phyloP scores from a whole-genome alignment of 2,329 filamentous ascomycete genomes.

The Ophiostoma sp. region DNA sequence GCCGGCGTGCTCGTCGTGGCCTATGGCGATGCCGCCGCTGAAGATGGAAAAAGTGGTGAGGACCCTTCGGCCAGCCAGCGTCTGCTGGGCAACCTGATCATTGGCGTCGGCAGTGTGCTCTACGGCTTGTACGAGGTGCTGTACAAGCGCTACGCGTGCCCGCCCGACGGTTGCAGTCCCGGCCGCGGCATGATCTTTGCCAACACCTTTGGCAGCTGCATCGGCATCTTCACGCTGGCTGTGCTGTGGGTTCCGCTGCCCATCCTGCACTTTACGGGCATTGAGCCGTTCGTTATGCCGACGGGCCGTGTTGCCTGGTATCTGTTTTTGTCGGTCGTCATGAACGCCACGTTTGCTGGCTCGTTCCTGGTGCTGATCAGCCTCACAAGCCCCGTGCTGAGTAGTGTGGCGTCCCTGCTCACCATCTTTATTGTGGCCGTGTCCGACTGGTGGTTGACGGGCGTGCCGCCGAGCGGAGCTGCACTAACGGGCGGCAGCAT shows the following conservation, averaged over 20 bases:
- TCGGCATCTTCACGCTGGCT: constrained; percentile 77
- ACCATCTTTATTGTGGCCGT: constrained; percentile 96
- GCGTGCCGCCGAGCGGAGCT: constrained; percentile 66
- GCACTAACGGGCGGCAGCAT: constrained; percentile 77
- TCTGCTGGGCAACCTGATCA: constrained; percentile 82
- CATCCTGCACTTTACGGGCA: constrained; percentile 68
- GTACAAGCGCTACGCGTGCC: constrained; percentile 90
- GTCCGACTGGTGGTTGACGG: constrained; percentile 81
- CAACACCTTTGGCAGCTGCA: constrained; percentile 82
- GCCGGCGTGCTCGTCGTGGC: constrained; percentile 88
- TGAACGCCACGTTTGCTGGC: constrained; percentile 89
- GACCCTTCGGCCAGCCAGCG: constrained; percentile 48
- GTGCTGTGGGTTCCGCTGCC: constrained; percentile 92
- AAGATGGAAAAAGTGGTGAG: constrained; percentile 20
- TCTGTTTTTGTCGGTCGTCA: constrained; percentile 71
- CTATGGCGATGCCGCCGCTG: constrained; percentile 67
- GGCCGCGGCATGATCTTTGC: constrained; percentile 94
- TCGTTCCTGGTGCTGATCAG: constrained; percentile 90
- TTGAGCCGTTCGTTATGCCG: constrained; percentile 80
- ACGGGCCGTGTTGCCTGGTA: constrained; percentile 72
- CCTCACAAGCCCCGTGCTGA: constrained; percentile 85
- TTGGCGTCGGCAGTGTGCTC: constrained; percentile 81
- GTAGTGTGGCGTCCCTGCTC: constrained; percentile 83
- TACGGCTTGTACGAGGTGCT: constrained; percentile 97
- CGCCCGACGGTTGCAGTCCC: constrained; percentile 78